These are phyloP conservation scores for Diplocarpon mali DNA, from an alignment of 2,329 filamentous ascomycete species.

Conservation along the genomic window DNA sequence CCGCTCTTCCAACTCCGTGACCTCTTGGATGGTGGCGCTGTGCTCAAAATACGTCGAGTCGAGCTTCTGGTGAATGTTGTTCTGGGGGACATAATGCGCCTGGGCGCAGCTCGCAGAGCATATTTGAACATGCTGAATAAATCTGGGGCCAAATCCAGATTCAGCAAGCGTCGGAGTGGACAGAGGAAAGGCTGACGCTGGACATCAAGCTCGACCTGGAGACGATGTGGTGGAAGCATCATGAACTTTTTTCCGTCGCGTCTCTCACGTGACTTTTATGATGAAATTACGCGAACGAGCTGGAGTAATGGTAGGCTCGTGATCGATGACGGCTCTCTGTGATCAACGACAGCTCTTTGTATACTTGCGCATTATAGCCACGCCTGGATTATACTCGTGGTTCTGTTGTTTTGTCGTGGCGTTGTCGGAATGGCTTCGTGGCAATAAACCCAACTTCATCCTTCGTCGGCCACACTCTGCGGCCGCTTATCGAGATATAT, in stretches of 20 bases:
- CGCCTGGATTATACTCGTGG: too few relatives aligned
- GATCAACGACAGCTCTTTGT: too few relatives aligned
- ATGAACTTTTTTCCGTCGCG: slow-evolving; percentile 10
- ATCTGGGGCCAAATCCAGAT: slow-evolving; percentile 3
- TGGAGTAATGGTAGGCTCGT: neutral
- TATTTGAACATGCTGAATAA: slow-evolving; percentile 21
- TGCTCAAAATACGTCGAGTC: slow-evolving; percentile 38
- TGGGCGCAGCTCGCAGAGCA: slow-evolving; percentile 19
- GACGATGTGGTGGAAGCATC: slow-evolving; percentile 22
- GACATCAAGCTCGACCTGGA: slow-evolving; percentile 10
- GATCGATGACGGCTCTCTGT: too few relatives aligned
- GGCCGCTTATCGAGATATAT: too few relatives aligned
- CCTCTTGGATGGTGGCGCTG: slow-evolving; percentile 48
- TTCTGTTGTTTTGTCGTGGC: too few relatives aligned
- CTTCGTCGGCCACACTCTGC: too few relatives aligned
- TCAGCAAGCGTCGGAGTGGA: slow-evolving; percentile 3
- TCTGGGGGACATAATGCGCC: slow-evolving; percentile 16
- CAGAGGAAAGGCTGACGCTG: slow-evolving; percentile 18
- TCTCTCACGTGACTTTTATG: too few relatives aligned
- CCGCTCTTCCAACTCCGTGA: slow-evolving; percentile 75
- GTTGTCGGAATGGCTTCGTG: too few relatives aligned
- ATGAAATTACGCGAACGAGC: too few relatives aligned
- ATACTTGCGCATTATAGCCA: too few relatives aligned
- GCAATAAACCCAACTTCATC: too few relatives aligned
- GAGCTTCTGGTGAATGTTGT: slow-evolving; percentile 6